phyloP scores from a whole-genome alignment of 768 basidiomycete species.

The Boletus barrowsii region DNA sequence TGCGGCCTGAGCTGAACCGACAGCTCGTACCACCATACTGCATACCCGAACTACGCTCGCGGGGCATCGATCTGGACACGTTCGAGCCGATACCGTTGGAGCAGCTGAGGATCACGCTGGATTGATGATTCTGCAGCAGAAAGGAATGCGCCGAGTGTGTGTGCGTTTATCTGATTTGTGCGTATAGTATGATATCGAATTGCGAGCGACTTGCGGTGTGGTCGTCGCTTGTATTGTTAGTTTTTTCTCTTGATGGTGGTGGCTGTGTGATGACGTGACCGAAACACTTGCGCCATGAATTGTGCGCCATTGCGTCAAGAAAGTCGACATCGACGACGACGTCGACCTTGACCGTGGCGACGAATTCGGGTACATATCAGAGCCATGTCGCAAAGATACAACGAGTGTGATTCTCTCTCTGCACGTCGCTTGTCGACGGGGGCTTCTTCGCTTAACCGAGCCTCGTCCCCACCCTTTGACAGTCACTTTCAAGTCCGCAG shows the following conservation, averaged over 20 bases:
- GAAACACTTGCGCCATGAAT: constrained; percentile 30
- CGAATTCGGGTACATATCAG: background rate
- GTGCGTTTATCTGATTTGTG: constrained; percentile 32
- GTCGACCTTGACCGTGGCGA: background rate
- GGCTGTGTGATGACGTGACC: constrained; percentile 21
- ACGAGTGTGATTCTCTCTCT: constrained; percentile 65
- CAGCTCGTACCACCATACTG: constrained; percentile 88
- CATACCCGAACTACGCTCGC: constrained; percentile 83
- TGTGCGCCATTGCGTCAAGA: constrained; percentile 28
- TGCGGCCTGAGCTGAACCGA: constrained; percentile 91
- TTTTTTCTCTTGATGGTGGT: background rate
- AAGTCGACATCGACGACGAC: background rate
- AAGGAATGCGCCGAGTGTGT: constrained; percentile 21
- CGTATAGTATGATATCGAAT: constrained; percentile 37
- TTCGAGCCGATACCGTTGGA: constrained; percentile 98
- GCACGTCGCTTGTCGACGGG: constrained; percentile 49
- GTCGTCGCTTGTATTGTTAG: constrained; percentile 30
- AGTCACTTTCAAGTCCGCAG: background rate
- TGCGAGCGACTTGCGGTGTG: constrained; percentile 24
- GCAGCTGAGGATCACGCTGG: constrained; percentile 90
- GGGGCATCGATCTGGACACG: constrained; percentile 82
- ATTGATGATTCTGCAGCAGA: constrained; percentile 50
- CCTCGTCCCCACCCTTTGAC: background rate
- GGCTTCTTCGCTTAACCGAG: background rate
- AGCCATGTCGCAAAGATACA: too few relatives aligned